Evolutionary conservation across 805 yeast genomes (phyloP), one percentile per base, ranked within the genome.

Genomic region (Ogataea parapolymorpha): DNA sequence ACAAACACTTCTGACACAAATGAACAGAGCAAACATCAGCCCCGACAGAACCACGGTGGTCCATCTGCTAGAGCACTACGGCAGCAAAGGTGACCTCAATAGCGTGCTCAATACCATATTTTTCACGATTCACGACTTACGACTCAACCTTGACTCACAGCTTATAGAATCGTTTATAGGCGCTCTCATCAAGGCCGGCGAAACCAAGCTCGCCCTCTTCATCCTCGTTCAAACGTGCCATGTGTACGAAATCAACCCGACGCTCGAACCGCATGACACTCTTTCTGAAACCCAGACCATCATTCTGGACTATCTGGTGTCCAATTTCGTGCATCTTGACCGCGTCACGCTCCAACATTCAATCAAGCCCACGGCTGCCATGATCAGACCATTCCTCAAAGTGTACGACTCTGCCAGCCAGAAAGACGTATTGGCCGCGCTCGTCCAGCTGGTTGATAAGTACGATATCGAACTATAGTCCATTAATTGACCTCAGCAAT

Each of bases 401-500:
- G 25, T 41, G 17, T 45, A 45, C 35, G 25, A 31, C n/a, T 17
- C 37, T 24, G 38, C 36, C 13, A 35, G 39, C 16, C 40, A 37
- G 26, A 36, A 29, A 23, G 38, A 42, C 12, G 20, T 46, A 5
- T 29, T 49, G 18, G 37, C 44, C 27, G 44, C 44, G 13, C 18
- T 49, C 42, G 40, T 44, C 27, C 41, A 42, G 22, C 24, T 49
- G 39, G 48, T 44, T 22, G 48, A 44, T 22, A 41, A 38, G 14
- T 49, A 49, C 27, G 41, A 46, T 26, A 44, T 48, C 15, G 47
- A 48, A 7, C 15, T 48, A 30, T 43, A 36, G 29, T n/a, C 26
- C 32, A 13, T 27, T 25, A n/a, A 8, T 24, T 20, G 14, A 11
- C 18, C 14, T 31, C 28, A 57, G 42, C 66, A 63, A 23, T 59